Evolutionary conservation across 352 stramenopile species (phyloP), one percentile per base, ranked within the genome.

Genomic region (Phytopythium delawarense): DNA sequence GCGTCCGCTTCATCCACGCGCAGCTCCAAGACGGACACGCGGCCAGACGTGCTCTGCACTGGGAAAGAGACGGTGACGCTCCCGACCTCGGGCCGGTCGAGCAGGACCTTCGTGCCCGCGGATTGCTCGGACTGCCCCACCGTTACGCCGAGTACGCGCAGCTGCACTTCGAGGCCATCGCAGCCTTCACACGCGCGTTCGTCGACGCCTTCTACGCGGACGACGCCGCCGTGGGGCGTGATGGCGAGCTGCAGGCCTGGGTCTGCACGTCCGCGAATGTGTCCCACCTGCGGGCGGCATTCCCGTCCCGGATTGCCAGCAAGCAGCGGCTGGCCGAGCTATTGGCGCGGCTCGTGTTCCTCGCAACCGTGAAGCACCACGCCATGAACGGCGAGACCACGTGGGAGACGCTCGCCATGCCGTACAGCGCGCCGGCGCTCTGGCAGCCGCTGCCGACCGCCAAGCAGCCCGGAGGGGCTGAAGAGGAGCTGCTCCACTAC

Each of bases 341-440:
- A 2, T 28, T 83, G 18, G 58, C 70, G 21, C 61, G 75, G 37
- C 58, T 83, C 15, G 55, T 78, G n/a, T 82, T 76, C 56, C 67
- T 80, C 56, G 67, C 61, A 15, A 58, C 67, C n/a, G 70, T 84
- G 34, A 72, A 74, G 40, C 77, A 84, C 61, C 75, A 87, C 66
- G 68, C 68, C n/a, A 84, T 82, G 77, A 84, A 82, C 59, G 75
- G 75, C 39, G 53, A 72, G 28, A 62, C 69, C 49, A 79, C 67
- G 25, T 87, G 75, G 77, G 71, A 81, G 58, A 69, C 66, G 2
- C 57, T 71, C 11, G 62, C 66, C 13, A 78, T 74, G 57, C 78
- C 75, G 1, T 84, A 71, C 66, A 79, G 68, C 53, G 75, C 70
- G 16, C 61, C 65, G 1, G 74, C 66, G 49, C 67, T 84, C 37